phyloP scores from a whole-genome alignment of 2,329 filamentous ascomycete genomes.

The Aureobasidium sp. region DNA sequence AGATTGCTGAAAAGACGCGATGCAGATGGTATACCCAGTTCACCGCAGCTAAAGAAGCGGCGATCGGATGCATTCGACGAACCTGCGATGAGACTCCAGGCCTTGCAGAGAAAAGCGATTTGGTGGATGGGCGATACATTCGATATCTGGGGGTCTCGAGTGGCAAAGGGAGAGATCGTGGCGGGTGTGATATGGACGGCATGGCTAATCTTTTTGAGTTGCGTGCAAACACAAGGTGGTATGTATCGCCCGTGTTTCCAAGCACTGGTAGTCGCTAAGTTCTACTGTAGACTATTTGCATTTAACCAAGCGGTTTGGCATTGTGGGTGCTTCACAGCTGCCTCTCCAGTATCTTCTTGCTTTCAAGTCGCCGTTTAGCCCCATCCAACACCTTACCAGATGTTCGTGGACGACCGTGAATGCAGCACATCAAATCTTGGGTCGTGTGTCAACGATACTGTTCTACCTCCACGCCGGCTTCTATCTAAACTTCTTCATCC shows the following conservation, averaged over 20 bases:
- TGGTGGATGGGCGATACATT: constrained; percentile 28
- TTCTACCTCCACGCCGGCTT: constrained; percentile 45
- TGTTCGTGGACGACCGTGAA: constrained; percentile 50
- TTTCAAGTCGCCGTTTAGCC: constrained; percentile 42
- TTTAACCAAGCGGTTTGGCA: constrained; percentile 54
- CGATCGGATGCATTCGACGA: constrained; percentile 20
- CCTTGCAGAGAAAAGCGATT: constrained; percentile 22
- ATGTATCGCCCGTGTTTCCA: constrained; percentile 20
- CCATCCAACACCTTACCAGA: constrained; percentile 44
- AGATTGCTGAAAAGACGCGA: constrained; percentile 16
- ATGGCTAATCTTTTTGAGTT: constrained; percentile 45
- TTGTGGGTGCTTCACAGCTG: constrained; percentile 51
- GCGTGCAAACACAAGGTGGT: constrained; percentile 48
- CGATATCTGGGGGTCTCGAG: constrained; percentile 30
- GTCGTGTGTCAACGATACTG: constrained; percentile 45
- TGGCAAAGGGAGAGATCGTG: constrained; percentile 45
- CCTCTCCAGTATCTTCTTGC: constrained; percentile 53
- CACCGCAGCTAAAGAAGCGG: constrained; percentile 32
- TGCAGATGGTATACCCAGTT: constrained; percentile 30
- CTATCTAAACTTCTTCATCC: constrained; percentile 51
- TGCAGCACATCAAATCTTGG: constrained; percentile 49
- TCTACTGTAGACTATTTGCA: constrained; percentile 50
- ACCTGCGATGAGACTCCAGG: constrained; percentile 22
- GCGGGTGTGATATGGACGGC: constrained; percentile 40
- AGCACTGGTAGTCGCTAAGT: not conserved